These are phyloP conservation scores for Coemansia asiatica DNA, from an alignment of 192 early-diverging fungal genomes.

Conservation along the genomic window DNA sequence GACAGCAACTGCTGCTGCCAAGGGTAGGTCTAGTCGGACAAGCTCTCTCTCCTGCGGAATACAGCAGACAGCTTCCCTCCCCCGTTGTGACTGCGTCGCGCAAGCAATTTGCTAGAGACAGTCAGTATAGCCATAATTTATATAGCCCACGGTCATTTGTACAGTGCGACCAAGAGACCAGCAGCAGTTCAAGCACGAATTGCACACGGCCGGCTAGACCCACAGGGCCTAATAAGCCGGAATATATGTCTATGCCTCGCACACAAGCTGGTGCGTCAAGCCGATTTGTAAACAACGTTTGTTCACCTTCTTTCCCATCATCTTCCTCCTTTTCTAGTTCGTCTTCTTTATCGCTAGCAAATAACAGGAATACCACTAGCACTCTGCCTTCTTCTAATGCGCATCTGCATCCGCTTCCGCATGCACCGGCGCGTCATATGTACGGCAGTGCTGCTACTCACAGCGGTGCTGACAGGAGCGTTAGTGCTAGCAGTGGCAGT, in stretches of 20 bases:
- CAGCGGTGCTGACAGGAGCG: background rate
- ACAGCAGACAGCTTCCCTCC: background rate
- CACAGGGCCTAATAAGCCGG: background rate
- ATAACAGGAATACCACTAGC: background rate
- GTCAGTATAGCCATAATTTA: background rate
- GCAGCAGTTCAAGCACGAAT: background rate
- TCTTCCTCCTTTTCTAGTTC: background rate
- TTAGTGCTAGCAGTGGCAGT: background rate
- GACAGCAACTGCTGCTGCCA: background rate
- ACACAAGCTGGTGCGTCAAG: background rate
- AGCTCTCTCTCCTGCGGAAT: background rate
- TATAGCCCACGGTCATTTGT: background rate
- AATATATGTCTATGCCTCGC: background rate
- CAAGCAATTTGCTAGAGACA: background rate
- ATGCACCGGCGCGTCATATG: background rate
- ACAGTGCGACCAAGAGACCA: background rate
- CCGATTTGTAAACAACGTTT: background rate
- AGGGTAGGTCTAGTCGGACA: background rate
- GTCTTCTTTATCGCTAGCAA: background rate
- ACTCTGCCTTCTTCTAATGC: background rate
- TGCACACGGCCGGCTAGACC: background rate
- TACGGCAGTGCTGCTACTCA: background rate
- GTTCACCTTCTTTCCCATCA: background rate
- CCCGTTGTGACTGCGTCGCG: background rate
- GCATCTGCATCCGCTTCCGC: background rate